phyloP scores from a whole-genome alignment of 768 basidiomycete species.

The Russula sp. region DNA sequence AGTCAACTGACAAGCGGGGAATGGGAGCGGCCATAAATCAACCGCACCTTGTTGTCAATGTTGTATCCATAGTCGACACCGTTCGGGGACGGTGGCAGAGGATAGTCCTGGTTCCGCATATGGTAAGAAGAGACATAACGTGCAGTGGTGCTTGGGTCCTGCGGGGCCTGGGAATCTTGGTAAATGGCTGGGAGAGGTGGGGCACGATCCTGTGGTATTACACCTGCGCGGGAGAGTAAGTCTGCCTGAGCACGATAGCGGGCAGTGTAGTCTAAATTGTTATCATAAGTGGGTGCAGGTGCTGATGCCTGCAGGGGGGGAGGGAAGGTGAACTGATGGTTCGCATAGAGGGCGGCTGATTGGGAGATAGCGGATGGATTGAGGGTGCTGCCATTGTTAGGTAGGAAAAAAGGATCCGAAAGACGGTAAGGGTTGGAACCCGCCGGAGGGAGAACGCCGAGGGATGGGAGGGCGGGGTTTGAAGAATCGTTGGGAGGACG shows the following conservation, averaged over 20 bases:
- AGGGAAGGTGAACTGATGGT: conserved; percentile 20
- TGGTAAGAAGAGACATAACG: conserved; percentile 13
- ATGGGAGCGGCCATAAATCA: neutral
- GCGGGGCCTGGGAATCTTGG: conserved; percentile 14
- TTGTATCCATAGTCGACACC: conserved; percentile 18
- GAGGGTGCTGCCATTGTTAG: neutral
- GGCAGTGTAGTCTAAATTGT: conserved; percentile 34
- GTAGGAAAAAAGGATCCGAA: conserved; percentile 18
- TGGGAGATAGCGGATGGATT: conserved; percentile 8
- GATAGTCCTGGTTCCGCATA: conserved; percentile 9
- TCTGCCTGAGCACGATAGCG: conserved; percentile 46
- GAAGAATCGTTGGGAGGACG: conserved; percentile 12
- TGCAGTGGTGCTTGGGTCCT: conserved; percentile 4
- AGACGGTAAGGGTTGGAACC: conserved; percentile 13
- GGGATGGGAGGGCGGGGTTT: neutral
- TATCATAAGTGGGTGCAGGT: conserved; percentile 9
- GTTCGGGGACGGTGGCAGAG: conserved; percentile 9
- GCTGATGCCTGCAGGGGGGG: neutral
- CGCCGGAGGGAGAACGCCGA: conserved; percentile 13
- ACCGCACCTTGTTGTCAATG: conserved; percentile 18
- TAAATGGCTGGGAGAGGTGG: conserved; percentile 15
- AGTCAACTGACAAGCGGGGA: conserved; percentile 6
- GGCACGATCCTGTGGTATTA: conserved; percentile 22
- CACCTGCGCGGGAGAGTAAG: conserved; percentile 32
- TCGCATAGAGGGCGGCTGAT: conserved; percentile 5